phyloP scores from a whole-genome alignment of 306 rosid genomes.

The Fagus sylvatica region DNA sequence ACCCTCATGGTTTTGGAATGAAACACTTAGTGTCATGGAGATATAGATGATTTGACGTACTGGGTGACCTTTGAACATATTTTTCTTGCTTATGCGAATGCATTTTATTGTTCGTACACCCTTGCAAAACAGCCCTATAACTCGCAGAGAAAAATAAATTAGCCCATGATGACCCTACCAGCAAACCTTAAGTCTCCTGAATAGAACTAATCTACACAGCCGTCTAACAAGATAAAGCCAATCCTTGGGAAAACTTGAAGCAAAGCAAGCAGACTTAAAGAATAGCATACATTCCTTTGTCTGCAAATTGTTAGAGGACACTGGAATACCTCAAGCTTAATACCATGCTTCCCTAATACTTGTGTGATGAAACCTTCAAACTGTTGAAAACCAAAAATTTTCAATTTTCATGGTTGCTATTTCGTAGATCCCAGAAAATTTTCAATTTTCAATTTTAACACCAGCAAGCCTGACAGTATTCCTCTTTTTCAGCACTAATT shows the following conservation, averaged over 20 bases:
- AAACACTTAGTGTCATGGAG: background rate
- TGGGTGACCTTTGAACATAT: too few species aligned
- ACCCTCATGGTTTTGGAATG: background rate
- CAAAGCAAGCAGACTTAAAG: background rate
- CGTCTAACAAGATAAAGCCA: background rate
- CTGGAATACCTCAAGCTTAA: background rate
- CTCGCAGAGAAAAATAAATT: background rate
- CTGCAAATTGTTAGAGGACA: background rate
- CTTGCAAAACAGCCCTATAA: background rate
- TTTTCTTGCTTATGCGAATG: background rate
- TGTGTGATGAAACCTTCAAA: background rate
- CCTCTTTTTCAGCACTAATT: background rate
- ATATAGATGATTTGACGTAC: background rate
- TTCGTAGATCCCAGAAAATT: background rate
- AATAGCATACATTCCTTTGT: background rate
- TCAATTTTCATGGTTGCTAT: background rate
- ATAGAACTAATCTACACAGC: background rate
- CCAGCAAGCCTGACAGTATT: background rate
- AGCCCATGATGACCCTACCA: background rate
- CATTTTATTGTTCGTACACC: background rate
- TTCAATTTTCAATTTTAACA: too few species aligned
- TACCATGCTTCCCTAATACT: background rate
- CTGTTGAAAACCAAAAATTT: background rate
- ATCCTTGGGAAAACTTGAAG: background rate
- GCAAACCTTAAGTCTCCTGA: background rate